Evolutionary conservation across 345 rosid species (phyloP).

Genomic region (Citrus reticulata): DNA sequence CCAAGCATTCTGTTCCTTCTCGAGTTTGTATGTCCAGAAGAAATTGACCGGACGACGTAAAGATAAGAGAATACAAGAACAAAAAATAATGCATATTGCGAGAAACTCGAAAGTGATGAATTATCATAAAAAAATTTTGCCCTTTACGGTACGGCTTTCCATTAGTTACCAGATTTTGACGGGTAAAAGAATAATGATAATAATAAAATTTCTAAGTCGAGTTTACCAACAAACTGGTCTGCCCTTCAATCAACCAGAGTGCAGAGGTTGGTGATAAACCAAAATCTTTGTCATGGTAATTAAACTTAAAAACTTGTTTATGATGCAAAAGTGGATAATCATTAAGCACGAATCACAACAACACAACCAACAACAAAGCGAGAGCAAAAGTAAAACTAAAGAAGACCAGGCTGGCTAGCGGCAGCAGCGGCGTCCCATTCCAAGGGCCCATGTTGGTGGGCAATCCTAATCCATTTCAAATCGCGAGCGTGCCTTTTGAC

Average conservation of each 20-base stretch:
- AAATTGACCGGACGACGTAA: not conserved
- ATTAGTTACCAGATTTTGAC: not conserved
- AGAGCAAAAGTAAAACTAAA: not conserved
- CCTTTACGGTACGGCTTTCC: not conserved
- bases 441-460: not conserved
- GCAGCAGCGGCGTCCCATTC: constrained; percentile 1
- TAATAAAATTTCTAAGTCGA: no score
- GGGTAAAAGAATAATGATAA: no score
- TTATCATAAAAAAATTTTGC: not conserved
- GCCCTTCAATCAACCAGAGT: not conserved
- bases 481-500: not conserved
- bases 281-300: not conserved
- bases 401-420: not conserved
- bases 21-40: not conserved
- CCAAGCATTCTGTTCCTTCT: constrained; percentile 1
- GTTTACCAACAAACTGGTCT: no score
- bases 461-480: not conserved
- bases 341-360: not conserved
- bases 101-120: not conserved
- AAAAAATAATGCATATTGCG: no score
- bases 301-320: not conserved
- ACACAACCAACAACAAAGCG: not conserved
- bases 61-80: not conserved
- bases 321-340: not conserved
- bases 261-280: not conserved